Evolutionary conservation across 2,329 filamentous ascomycete genomes (phyloP).

Genomic region (Trichothecium roseum): DNA sequence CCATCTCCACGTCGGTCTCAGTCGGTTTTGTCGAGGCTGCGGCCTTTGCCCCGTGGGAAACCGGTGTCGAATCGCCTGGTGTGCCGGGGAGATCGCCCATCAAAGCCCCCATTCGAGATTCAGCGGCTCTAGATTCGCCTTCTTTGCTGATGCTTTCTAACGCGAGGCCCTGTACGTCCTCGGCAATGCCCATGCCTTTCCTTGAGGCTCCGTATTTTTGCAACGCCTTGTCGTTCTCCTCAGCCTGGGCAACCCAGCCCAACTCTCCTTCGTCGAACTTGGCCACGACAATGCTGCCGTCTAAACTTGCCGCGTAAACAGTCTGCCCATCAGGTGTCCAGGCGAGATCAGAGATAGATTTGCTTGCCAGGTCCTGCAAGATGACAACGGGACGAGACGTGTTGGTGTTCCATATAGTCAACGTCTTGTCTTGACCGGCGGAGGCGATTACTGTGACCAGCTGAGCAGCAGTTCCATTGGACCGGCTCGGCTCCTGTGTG

Average conservation of each 20-base stretch:
- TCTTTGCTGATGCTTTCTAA: constrained; percentile 89
- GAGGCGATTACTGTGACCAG: constrained; percentile 91
- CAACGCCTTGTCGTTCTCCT: constrained; percentile 86
- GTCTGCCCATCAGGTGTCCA: constrained; percentile 91
- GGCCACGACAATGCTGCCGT: constrained; percentile 75
- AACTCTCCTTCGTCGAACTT: constrained; percentile 81
- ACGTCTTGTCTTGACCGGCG: constrained; percentile 89
- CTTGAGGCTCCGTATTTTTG: constrained; percentile 86
- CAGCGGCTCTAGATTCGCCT: constrained; percentile 77
- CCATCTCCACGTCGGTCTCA: constrained; percentile 25
- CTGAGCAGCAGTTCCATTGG: constrained; percentile 30
- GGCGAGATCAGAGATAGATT: constrained; percentile 86
- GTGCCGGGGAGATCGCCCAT: constrained; percentile 67
- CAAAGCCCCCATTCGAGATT: constrained; percentile 94
- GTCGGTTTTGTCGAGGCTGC: constrained; percentile 22
- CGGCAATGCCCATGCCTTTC: constrained; percentile 80
- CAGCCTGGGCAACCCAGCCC: constrained; percentile 73
- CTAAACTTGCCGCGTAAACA: constrained; percentile 76
- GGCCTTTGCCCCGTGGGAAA: constrained; percentile 41
- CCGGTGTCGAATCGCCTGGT: constrained; percentile 36
- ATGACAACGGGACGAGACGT: constrained; percentile 86
- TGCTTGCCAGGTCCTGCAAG: constrained; percentile 75
- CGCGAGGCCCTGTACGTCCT: constrained; percentile 79
- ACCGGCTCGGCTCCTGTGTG: constrained; percentile 40
- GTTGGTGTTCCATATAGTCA: constrained; percentile 97